These are phyloP conservation scores for Tetrahymena thermophila DNA, from an alignment of 73 alveolate genomes.

Conservation along the genomic window DNA sequence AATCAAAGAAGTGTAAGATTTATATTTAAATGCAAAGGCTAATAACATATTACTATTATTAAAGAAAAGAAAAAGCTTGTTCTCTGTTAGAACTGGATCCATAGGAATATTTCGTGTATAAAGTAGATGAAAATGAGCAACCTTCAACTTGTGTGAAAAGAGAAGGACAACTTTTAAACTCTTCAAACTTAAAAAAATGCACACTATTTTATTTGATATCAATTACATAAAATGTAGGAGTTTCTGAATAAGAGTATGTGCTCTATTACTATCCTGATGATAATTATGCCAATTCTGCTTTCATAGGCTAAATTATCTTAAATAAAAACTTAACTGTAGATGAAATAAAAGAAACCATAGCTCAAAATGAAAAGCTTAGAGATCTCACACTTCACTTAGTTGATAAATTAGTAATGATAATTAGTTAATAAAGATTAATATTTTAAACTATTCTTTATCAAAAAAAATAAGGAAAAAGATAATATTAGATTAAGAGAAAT, in stretches of 20 bases:
- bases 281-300: not conserved
- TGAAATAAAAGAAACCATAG: not conserved
- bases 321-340: not conserved
- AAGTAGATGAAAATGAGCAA: not conserved
- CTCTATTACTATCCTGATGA: not conserved
- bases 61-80: not conserved
- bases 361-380: not conserved
- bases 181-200: not conserved
- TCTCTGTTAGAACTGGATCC: not conserved
- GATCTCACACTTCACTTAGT: not conserved
- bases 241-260: not conserved
- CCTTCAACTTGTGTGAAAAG: not conserved
- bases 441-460: not conserved
- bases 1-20: not conserved
- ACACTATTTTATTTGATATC: not conserved
- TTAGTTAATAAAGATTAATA: too few relatives aligned
- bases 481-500: not conserved
- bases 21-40: not conserved
- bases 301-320: not conserved
- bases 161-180: not conserved
- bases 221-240: not conserved
- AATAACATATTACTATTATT: not conserved
- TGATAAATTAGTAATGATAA: not conserved
- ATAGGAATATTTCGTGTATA: not conserved
- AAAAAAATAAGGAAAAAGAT: not conserved